Evolutionary conservation across 306 rosid species (phyloP).

Genomic region (Cucumis melo): DNA sequence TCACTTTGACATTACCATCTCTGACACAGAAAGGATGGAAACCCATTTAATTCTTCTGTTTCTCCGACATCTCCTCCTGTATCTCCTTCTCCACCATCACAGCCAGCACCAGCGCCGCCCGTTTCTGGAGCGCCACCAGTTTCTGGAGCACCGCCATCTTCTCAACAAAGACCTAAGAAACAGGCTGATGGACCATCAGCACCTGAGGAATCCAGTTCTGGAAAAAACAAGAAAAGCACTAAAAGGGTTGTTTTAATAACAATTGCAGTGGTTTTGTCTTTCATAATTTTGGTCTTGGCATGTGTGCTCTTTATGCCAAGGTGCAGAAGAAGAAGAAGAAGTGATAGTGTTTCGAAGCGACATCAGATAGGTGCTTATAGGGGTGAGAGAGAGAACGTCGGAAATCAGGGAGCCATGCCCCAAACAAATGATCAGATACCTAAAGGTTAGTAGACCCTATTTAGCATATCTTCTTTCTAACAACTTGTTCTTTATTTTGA

Average conservation of each 20-base stretch:
- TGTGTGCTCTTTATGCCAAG: slow-evolving; percentile 47
- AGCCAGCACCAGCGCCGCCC: slow-evolving; percentile 24
- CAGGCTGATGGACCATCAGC: slow-evolving; percentile 53
- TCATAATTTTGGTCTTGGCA: slow-evolving; percentile 41
- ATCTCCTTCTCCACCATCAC: slow-evolving; percentile 32
- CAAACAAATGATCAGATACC: slow-evolving; percentile 37
- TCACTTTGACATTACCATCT: slow-evolving; percentile 13
- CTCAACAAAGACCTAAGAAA: slow-evolving; percentile 15
- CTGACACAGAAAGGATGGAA: slow-evolving; percentile 68
- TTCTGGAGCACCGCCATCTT: slow-evolving; percentile 38
- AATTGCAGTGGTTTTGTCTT: slow-evolving; percentile 34
- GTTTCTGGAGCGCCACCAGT: slow-evolving; percentile 29
- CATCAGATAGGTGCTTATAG: slow-evolving; percentile 45
- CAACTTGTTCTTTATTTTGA: background rate
- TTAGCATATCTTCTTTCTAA: background rate
- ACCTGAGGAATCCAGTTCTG: slow-evolving; percentile 36
- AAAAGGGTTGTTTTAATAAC: slow-evolving; percentile 68
- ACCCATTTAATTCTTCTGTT: slow-evolving; percentile 45
- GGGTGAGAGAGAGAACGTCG: slow-evolving; percentile 41
- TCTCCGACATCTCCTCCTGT: slow-evolving; percentile 36
- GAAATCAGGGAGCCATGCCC: slow-evolving; percentile 27
- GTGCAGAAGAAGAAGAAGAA: slow-evolving; percentile 30
- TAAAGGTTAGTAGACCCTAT: slow-evolving; percentile 36
- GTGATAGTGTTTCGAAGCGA: slow-evolving; percentile 36
- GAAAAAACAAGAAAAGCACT: slow-evolving; percentile 27